phyloP scores from a whole-genome alignment of 768 basidiomycete genomes.

The Pisolithus orientalis region DNA sequence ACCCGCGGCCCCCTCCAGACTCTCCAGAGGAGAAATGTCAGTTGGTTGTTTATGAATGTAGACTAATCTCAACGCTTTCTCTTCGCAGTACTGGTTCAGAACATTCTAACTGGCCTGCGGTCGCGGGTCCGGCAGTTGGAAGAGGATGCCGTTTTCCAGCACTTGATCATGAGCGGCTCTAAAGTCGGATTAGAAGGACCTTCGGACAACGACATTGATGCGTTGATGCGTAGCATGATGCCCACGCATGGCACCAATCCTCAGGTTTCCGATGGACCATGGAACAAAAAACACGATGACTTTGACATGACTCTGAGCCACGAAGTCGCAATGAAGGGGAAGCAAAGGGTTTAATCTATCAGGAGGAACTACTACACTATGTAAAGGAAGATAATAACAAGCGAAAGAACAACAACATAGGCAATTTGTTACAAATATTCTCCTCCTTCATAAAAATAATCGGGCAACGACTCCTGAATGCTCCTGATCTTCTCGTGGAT shows the following conservation, averaged over 20 bases:
- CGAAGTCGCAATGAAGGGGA: conserved; percentile 22
- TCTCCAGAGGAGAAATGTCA: conserved; percentile 35
- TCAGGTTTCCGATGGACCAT: conserved; percentile 24
- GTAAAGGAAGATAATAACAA: background rate
- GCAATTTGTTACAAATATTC: conserved; percentile 17
- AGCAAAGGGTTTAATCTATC: conserved; percentile 13
- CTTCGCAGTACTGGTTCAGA: conserved; percentile 27
- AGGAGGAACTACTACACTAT: background rate
- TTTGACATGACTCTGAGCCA: conserved; percentile 16
- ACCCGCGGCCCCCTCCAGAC: conserved; percentile 21
- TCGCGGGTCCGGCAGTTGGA: conserved; percentile 34
- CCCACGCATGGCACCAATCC: conserved; percentile 12
- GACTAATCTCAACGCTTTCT: conserved; percentile 1
- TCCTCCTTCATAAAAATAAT: conserved; percentile 47
- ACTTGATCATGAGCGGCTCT: conserved; percentile 30
- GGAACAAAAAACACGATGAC: conserved; percentile 16
- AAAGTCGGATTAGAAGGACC: conserved; percentile 31
- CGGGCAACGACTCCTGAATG: conserved; percentile 54
- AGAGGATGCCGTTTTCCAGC: conserved; percentile 39
- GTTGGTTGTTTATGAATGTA: conserved; percentile 8
- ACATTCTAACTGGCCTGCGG: conserved; percentile 35
- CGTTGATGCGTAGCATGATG: conserved; percentile 38
- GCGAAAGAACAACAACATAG: background rate
- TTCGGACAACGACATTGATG: conserved; percentile 32
- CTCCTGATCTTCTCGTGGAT: conserved; percentile 50